Base-by-base conservation (phyloP, 2,329 filamentous ascomycete genomes). In the Ascomycota sp. region DNA sequence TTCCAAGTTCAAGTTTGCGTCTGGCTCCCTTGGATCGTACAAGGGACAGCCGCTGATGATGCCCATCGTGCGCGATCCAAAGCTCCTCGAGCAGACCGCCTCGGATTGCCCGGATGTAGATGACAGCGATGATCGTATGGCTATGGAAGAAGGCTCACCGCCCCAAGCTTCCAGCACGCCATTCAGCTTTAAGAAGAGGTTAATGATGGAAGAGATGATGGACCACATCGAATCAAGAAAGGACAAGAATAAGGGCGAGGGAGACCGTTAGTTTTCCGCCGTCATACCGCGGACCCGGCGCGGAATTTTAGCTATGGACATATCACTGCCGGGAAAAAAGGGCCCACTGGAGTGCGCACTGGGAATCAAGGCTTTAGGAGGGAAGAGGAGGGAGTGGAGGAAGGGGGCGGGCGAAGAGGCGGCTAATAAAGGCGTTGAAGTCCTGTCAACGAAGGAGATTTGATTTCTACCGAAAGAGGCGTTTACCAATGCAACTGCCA, bases 11-110 rank as follows among this genome's bases (percentile, higher is more conserved):
- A 51, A 47, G 27, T 51, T 51, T 30, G 43, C 51, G 26, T 43
- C 51, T 15, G 53, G 53, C 12, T 61, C 59, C 6, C 43, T 63
- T 10, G 63, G 63, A 3, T 68, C 63, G n/a, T 67, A 65, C 38
- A 64, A 58, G 39, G 64, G 64, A 26, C 55, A 55, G 13, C 55
- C 63, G 10, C 58, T 70, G 28, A 51, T 56, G 23, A 63, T 68
- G 49, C 56, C 60, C 2, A 51, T 68, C 10, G 55, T 69, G 27
- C 55, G 53, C 28, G 55, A 62, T 29, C 53, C 59, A 7, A 55
- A 61, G 15, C 31, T 69, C 1, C 56, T 63, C 33, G 59, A 56
- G 17, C 51, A 54, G 37, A 62, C 62, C 3, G 56, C 53, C 8
- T 55, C 56, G 8, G 45, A 65, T 30, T 61, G 62, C 23, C 51